Evolutionary conservation across 2,329 filamentous ascomycete genomes (phyloP).

Genomic region (Pestalotiopsis sp.): DNA sequence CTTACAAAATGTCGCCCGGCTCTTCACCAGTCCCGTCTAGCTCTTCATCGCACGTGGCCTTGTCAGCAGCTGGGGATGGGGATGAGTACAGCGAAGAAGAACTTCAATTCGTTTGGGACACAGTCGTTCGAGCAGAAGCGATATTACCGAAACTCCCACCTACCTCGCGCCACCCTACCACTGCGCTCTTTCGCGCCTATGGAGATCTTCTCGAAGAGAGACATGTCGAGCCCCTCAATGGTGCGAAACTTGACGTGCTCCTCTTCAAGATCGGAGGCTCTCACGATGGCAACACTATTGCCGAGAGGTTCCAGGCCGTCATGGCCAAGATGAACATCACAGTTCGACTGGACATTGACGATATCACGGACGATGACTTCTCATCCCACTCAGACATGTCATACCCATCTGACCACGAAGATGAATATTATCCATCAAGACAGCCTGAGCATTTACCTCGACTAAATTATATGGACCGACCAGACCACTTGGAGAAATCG

Average conservation of each 20-base stretch:
- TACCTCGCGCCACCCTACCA: slow-evolving; percentile 66
- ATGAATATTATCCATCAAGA: slow-evolving; percentile 13
- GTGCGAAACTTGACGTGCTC: slow-evolving; percentile 74
- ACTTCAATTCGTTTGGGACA: slow-evolving; percentile 74
- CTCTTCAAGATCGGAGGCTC: slow-evolving; percentile 76
- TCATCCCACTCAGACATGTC: slow-evolving; percentile 13
- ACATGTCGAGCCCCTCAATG: slow-evolving; percentile 70
- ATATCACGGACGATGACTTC: slow-evolving; percentile 25
- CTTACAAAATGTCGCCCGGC: background rate
- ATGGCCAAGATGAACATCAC: slow-evolving; percentile 70
- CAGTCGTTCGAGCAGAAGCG: slow-evolving; percentile 71
- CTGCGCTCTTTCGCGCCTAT: slow-evolving; percentile 80
- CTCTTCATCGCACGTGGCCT: slow-evolving; percentile 10
- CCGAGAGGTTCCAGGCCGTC: slow-evolving; percentile 69
- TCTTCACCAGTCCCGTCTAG: slow-evolving; percentile 3
- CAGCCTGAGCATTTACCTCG: background rate
- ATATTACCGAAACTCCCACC: slow-evolving; percentile 58
- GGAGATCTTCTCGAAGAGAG: slow-evolving; percentile 71
- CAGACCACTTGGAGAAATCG: background rate
- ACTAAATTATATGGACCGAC: background rate
- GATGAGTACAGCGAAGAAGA: slow-evolving; percentile 48
- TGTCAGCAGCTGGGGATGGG: slow-evolving; percentile 14
- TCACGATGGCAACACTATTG: slow-evolving; percentile 56
- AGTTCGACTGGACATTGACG: slow-evolving; percentile 56
- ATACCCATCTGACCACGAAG: slow-evolving; percentile 2